Evolutionary conservation across 2,329 filamentous ascomycete genomes (phyloP).

Genomic region (Botryotinia globosa): DNA sequence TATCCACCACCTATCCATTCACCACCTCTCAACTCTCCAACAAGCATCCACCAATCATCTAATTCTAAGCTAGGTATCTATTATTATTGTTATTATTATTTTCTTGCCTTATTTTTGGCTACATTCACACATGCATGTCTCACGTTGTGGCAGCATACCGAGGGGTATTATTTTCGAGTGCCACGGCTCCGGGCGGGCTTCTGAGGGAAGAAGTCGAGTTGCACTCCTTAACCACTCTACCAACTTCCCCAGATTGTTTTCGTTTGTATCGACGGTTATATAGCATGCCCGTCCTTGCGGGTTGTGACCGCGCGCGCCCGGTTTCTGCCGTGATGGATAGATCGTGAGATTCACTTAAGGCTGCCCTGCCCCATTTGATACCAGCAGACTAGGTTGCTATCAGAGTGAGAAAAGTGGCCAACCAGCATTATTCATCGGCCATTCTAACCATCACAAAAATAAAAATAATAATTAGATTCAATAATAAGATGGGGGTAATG

Average conservation of each 20-base stretch:
- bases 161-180: not conserved
- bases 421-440: too few species aligned
- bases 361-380: not conserved
- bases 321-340: not conserved
- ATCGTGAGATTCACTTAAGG: not conserved
- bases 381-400: too few species aligned
- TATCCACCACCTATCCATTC: not conserved
- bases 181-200: not conserved
- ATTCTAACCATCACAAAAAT: too few species aligned
- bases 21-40: not conserved
- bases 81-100: not conserved
- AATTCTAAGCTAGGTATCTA: not conserved
- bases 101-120: not conserved
- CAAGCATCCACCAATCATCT: not conserved
- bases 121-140: not conserved
- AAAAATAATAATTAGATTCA: too few species aligned
- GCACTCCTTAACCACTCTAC: not conserved
- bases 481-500: too few species aligned
- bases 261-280: not conserved
- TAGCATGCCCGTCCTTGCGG: not conserved
- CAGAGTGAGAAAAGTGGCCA: too few species aligned
- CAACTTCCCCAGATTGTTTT: not conserved
- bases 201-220: not conserved
- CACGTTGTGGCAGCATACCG: slow-evolving; percentile 3
- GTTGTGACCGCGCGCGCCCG: not conserved